Conservation (phyloP, 2,329 filamentous ascomycete genomes). For the Phoma sp. region DNA sequence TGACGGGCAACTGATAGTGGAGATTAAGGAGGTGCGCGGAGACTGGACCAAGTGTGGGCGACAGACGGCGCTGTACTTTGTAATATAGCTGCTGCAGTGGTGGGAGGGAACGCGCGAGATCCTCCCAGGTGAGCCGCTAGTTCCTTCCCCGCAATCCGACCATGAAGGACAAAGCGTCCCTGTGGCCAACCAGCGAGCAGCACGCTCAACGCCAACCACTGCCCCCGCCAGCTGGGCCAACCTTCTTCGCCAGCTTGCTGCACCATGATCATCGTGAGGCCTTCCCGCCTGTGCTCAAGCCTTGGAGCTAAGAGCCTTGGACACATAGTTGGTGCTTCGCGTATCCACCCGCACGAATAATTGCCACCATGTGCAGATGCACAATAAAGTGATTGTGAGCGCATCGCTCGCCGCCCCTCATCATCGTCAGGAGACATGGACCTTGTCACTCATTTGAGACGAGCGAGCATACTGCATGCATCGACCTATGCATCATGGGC, state of each 20-base stretch:
- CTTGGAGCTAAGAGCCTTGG: slow-evolving; percentile 20
- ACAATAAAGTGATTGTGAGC: slow-evolving; percentile 14
- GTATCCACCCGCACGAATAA: slow-evolving; percentile 12
- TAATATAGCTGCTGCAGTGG: slow-evolving; percentile 32
- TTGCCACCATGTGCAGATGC: slow-evolving; percentile 15
- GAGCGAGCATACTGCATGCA: slow-evolving; percentile 10
- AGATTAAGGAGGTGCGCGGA: slow-evolving; percentile 12
- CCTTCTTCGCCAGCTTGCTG: slow-evolving; percentile 25
- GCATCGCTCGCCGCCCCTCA: background rate
- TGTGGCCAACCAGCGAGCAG: slow-evolving; percentile 23
- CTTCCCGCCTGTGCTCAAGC: slow-evolving; percentile 25
- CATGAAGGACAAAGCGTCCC: slow-evolving; percentile 32
- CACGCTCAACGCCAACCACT: slow-evolving; percentile 6
- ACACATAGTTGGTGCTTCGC: slow-evolving; percentile 19
- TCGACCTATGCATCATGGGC: background rate
- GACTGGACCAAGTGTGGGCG: slow-evolving; percentile 15
- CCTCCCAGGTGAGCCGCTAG: slow-evolving; percentile 3
- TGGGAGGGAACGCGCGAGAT: slow-evolving; percentile 16
- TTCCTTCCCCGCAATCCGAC: slow-evolving; percentile 43
- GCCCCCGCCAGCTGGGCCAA: slow-evolving; percentile 31
- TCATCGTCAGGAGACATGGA: background rate
- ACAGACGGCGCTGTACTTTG: slow-evolving; percentile 33
- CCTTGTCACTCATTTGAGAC: background rate
- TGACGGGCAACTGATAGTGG: slow-evolving; percentile 15
- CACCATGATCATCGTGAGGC: slow-evolving; percentile 27